phyloP scores from a whole-genome alignment of 768 basidiomycete genomes.

The Leccinum aurantiacum region DNA sequence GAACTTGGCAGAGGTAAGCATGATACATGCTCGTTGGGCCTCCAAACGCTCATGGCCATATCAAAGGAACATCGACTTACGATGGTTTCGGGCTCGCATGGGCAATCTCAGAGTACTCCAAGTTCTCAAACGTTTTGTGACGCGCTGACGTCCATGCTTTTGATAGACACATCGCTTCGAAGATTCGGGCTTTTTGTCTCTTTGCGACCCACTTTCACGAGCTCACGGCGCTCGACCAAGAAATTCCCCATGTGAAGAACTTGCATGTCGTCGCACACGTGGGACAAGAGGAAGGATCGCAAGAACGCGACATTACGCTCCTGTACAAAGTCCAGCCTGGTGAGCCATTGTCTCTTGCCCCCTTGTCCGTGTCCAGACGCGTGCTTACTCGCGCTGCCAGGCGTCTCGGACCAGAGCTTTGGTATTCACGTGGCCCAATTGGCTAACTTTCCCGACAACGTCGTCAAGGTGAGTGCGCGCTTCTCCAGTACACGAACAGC shows the following conservation, averaged over 20 bases:
- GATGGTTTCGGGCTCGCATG: constrained; percentile 98
- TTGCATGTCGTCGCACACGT: constrained; percentile 96
- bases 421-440: constrained; percentile 97
- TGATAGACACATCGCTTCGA: constrained; percentile 83
- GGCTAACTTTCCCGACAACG: constrained; percentile 96
- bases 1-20: constrained; percentile 83
- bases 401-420: constrained; percentile 94
- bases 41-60: constrained; percentile 6
- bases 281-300: constrained; percentile 43
- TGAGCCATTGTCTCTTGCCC: constrained; percentile 32
- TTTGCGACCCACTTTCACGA: constrained; percentile 99
- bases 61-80: constrained; percentile 86
- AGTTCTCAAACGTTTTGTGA: constrained; percentile 17
- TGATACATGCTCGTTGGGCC: background rate
- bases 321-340: constrained; percentile 78
- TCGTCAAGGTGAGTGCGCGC: constrained; percentile 64
- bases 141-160: background rate
- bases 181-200: constrained; percentile 90
- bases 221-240: constrained; percentile 86
- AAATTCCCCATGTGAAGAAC: constrained; percentile 86
- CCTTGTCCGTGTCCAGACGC: background rate
- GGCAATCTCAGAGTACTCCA: constrained; percentile 92
- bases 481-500: too few relatives aligned
- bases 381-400: constrained; percentile 36
- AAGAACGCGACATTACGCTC: constrained; percentile 77